Percentiles rank a stretch among this genome's conserved stretches.
phyloP scores from a whole-genome alignment of 2,329 filamentous ascomycete species.

The Helicocarpus griseus region DNA sequence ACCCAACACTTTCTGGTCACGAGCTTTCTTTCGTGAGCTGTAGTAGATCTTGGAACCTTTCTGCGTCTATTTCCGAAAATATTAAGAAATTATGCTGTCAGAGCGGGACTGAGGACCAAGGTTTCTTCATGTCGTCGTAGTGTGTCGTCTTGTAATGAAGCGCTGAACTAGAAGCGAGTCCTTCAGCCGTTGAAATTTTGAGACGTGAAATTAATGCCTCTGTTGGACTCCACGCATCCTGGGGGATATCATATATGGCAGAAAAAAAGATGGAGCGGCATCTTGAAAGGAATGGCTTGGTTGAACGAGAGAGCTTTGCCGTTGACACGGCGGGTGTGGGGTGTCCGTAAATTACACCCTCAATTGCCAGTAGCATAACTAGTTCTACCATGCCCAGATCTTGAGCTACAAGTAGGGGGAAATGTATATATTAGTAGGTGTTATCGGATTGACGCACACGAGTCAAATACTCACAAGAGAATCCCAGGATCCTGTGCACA shows the following conservation, averaged over 20 bases:
- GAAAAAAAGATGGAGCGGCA: background rate
- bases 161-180: background rate
- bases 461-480: constrained; percentile 64
- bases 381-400: constrained; percentile 71
- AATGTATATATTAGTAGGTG: constrained; percentile 13
- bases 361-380: constrained; percentile 21
- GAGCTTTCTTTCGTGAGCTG: background rate
- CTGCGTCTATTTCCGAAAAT: constrained; percentile 1
- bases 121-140: constrained; percentile 3
- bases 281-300: constrained; percentile 1
- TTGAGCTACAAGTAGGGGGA: constrained; percentile 52
- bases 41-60: background rate
- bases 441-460: background rate
- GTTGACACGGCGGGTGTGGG: background rate
- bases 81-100: background rate
- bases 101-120: background rate
- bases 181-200: background rate
- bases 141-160: background rate
- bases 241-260: background rate
- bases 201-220: background rate
- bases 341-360: background rate
- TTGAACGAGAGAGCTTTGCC: background rate
- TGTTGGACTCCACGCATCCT: background rate
- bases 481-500: constrained; percentile 99
- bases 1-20: background rate